Base-by-base conservation (phyloP, 441 rosid genomes). In the Populus tomentosa region DNA sequence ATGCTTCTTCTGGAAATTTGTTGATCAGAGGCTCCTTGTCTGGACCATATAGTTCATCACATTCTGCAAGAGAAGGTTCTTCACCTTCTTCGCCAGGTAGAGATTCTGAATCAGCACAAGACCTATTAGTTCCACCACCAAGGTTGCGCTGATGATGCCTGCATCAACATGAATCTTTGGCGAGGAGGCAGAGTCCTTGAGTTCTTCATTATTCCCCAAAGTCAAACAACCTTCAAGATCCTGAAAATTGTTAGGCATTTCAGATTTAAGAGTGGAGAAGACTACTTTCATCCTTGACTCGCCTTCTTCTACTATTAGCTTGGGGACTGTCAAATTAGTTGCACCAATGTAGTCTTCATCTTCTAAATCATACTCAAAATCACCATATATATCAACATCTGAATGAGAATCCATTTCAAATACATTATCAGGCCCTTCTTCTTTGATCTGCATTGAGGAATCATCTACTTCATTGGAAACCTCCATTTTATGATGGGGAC, bases 31-130 rank as follows among this genome's bases (percentile, higher is more conserved):
- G 90, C 82, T 93, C 95, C 85, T 88, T 89, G 67, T 92, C 98
- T 23, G 97, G 98, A 72, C 97, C 98, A 81, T 90, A 94, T 70
- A 92, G 80, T 82, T 91, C 98, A 86, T 94, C 98, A 87, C 91
- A 91, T 82, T 94, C 98, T 80, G 90, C 90, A 66, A 84, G 69
- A 75, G 93, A 92, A 81, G 86, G 89, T 75, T 86, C 89, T 78
- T 86, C 93, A 69, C 73, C 85, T 70, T 82, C 91, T 79, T 85
- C 90, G n/a, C 77, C 71, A 42, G 78, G 83, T 72, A 79, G 65
- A n/a, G 82, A 24, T 75, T 80, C 84, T 2, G 61, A 79, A 77
- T 80, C 82, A 63, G 70, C 77, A 59, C 73, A 75, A 20, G 79
- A 65, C 65, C 64, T 80, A 21, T 72, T 75, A 23, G 62, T 78